Base-by-base conservation (phyloP, 352 stramenopile genomes). In the Phytophthora hybrid region DNA sequence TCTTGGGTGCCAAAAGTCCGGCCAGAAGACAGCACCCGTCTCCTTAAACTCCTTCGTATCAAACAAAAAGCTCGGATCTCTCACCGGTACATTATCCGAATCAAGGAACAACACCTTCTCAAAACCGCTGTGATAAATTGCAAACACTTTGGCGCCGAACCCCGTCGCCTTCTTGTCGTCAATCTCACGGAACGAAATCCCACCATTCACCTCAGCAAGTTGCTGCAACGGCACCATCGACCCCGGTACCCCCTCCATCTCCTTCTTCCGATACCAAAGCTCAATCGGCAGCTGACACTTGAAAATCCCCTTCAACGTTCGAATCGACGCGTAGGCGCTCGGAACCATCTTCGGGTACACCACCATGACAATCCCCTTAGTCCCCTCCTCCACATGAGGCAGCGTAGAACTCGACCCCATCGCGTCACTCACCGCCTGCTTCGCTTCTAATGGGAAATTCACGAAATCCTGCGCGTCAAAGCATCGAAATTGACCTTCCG, bases 11-110 rank as follows among this genome's bases (percentile, higher is more conserved):
- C 83, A 93, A 66, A 90, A 91, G 39, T 93, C 84, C 7, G 87
- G 87, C 86, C 86, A 94, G 63, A 94, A 93, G 0, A 93, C 10
- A 13, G 88, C 83, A 10, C 85, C 84, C 2, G 71, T 86, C 4
- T 72, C 58, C 4, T 46, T 51, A 47, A 85, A 91, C 64, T 86
- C 82, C 4, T 46, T 34, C 1, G 66, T 63, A 2, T 79, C 58
- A 69, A 92, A 93, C 29, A 93, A 59, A 46, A 87, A 89, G 19
- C 72, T 89, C 56, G 85, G 85, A 47, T 93, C 81, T n/a, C 55
- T 71, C 37, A 82, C 83, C 0, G 81, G 83, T 18, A 87, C 63
- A 67, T 93, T 93, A 61, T 93, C 85, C 21, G 81, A 77, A 51
- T 91, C 85, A 19, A 93, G 63, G 66, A 92, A 89, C 53, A 91